A percentile compares a stretch with the other conserved stretches of the same genome.
These are phyloP conservation scores for Trichoderma lentiforme DNA, from an alignment of 2,329 filamentous ascomycete genomes.

Conservation along the genomic window DNA sequence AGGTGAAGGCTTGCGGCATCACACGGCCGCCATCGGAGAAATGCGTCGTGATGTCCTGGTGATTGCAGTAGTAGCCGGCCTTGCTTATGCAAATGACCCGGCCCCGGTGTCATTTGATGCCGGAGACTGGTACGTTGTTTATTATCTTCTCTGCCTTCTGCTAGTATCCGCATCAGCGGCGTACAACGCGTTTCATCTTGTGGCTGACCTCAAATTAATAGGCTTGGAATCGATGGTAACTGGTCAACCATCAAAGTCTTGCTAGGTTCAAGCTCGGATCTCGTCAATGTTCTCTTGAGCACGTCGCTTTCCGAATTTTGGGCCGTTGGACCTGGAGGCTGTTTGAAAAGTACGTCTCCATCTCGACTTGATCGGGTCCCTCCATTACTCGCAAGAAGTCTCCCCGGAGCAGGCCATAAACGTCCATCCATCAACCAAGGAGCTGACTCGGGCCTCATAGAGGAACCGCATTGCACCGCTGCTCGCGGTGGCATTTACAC, in stretches of 20 bases:
- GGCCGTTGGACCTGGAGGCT: slow-evolving; percentile 60
- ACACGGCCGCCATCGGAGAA: slow-evolving; percentile 10
- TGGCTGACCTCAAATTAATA: slow-evolving; percentile 26
- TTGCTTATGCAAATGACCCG: slow-evolving; percentile 19
- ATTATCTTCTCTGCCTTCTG: neutral
- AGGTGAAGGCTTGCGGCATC: neutral
- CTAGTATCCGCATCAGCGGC: neutral
- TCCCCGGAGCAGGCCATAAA: neutral
- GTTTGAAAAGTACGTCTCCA: slow-evolving; percentile 43
- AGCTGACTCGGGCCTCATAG: slow-evolving; percentile 29
- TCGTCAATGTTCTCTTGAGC: slow-evolving; percentile 50
- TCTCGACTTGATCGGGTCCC: neutral
- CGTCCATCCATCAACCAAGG: neutral
- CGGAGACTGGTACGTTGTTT: slow-evolving; percentile 25
- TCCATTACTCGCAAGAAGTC: neutral
- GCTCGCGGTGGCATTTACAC: slow-evolving; percentile 60
- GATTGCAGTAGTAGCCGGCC: slow-evolving; percentile 10
- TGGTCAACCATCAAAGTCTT: slow-evolving; percentile 67
- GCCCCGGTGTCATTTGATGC: slow-evolving; percentile 24
- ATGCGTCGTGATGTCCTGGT: slow-evolving; percentile 18
- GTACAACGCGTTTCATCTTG: neutral
- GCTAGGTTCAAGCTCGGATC: slow-evolving; percentile 40
- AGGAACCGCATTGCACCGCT: slow-evolving; percentile 51
- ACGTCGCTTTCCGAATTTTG: slow-evolving; percentile 70
- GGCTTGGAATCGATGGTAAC: slow-evolving; percentile 63